Base-by-base conservation (phyloP, 805 yeast genomes). In the Lipomyces orientalis region DNA sequence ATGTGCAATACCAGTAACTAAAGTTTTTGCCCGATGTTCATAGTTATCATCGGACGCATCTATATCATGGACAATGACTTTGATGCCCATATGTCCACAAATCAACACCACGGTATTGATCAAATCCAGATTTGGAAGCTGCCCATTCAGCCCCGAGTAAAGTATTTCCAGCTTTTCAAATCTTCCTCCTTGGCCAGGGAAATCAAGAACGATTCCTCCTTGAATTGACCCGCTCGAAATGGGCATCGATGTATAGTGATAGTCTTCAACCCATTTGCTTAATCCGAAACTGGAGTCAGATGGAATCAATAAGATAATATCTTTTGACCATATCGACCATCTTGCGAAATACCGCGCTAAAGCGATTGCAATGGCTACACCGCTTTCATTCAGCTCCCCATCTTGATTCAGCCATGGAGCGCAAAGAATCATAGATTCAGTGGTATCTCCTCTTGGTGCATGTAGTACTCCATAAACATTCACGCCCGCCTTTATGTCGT, bases 321-420 rank as follows among this genome's bases (percentile, higher is more conserved):
- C 96, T 76, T 95, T 95, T 29, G 97, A 91, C 99, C 98, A 95
- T 10, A 95, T 86, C 7, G 97, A 89, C 90, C 97, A 87, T 71
- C 92, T 83, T 55, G 87, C 84, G 77, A 94, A 90, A 79, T 90
- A 94, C 69, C 93, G 84, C 0, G 95, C 89, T 70, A 95, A 79
- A 0, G 93, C 88, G 19, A 91, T 76, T 1, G 88, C 85, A 43
- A 93, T 77, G 0, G 97, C 85, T 51, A 91, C 81, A 1, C 97
- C 99, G 54, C 97, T 97, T 66, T 87, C 83, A 77, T 95, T 95
- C 74, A 80, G 82, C 62, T 83, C 82, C 1, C 85, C 86, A 59
- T 88, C 90, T 5, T 87, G 79, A 63, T 90, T 91, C 60, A 75
- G 77, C 94, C 97, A 95, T 0, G 98, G 98, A 7, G 95, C 92